Base-by-base conservation (phyloP, 768 basidiomycete species). In the Austroboletus eburneus region DNA sequence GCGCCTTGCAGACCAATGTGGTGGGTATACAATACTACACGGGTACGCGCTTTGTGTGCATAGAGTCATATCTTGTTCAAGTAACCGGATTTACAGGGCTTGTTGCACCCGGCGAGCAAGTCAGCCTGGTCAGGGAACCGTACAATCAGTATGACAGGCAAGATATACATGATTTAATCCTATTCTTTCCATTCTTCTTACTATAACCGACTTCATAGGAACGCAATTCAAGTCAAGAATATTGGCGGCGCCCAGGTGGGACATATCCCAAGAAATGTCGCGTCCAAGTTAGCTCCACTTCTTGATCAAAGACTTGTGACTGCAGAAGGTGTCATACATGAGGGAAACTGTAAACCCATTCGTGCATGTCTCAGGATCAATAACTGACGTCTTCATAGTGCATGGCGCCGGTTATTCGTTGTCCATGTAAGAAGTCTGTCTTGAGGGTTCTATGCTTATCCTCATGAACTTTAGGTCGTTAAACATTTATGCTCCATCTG, bases 1-100 rank as follows among this genome's bases (percentile, higher is more conserved):
- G 80, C 35, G 71, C 67, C 13, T 42, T 82, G 57, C 62, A 63
- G 3, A 76, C 84, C 0, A 81, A 76, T 39, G 78, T 91, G 9
- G 91, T 93, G 1, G 91, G 91, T 0, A 71, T 93, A 13, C 88
- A 90, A 59, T 91, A 93, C 57, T 93, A 93, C 58, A 71, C 71
- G 59, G 85, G 85, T 79, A 27, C 1, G 64, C 53, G 9, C 4
- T 17, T 36, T 25, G 16, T n/a, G 27, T 2, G 40, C 42, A 24
- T 50, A 9, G 3, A 25, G 10, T 42, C 42, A 25, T 5, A 29
- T 18, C 30, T 8, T 29, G 12, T n/a, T 22, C n/a, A 7, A 34
- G 43, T 52, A 17, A 57, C 46, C 9, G 30, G 17, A 39, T 18
- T n/a, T 29, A n/a, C 46, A 81, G 91, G 90, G 24, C 57, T 93